phyloP scores from a whole-genome alignment of 2,329 filamentous ascomycete genomes.

The Cytospora piceae region DNA sequence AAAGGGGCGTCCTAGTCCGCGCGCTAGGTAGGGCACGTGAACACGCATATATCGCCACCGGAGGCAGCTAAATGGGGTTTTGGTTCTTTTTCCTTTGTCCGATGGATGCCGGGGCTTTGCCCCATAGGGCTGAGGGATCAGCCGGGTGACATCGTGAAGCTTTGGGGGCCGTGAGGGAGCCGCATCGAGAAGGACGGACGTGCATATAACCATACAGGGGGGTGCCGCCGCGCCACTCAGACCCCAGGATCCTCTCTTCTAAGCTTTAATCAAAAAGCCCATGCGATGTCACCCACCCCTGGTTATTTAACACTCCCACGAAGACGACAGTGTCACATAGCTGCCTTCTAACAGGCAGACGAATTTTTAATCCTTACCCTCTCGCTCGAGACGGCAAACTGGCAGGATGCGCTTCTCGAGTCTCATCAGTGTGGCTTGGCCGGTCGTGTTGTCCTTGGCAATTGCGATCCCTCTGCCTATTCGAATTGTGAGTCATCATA shows the following conservation, averaged over 20 bases:
- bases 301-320: background rate
- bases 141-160: background rate
- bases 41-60: background rate
- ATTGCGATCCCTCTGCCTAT: background rate
- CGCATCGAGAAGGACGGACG: background rate
- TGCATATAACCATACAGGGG: background rate
- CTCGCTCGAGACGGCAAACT: background rate
- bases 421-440: background rate
- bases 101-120: background rate
- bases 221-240: background rate
- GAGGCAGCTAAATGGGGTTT: background rate
- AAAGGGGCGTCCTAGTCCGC: background rate
- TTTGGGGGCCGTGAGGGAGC: background rate
- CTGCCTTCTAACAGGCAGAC: background rate
- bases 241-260: background rate
- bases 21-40: constrained; percentile 1
- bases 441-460: background rate
- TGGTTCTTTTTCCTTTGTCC: background rate
- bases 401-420: background rate
- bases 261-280: background rate
- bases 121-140: background rate
- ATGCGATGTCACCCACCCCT: background rate
- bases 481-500: background rate
- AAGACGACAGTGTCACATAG: background rate
- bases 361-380: background rate